These are phyloP conservation scores for Picochlorum sp. DNA, from an alignment of 139 green algal species.

Conservation along the genomic window DNA sequence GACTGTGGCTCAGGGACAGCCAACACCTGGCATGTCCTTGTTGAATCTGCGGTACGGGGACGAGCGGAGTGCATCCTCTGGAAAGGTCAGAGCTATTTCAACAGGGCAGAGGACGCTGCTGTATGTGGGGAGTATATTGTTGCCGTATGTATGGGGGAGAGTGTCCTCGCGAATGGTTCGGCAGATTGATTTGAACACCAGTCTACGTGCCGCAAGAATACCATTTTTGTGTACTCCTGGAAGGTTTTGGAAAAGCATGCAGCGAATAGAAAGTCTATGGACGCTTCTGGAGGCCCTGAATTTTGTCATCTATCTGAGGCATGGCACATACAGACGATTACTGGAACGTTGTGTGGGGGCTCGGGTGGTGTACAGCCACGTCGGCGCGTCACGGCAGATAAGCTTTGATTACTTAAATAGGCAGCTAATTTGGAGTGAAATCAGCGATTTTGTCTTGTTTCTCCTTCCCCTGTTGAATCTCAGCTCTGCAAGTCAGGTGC, in stretches of 20 bases:
- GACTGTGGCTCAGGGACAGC: conserved; percentile 48
- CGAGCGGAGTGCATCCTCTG: conserved; percentile 38
- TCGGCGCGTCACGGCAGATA: conserved; percentile 60
- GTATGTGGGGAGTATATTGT: conserved; percentile 38
- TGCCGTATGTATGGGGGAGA: conserved; percentile 58
- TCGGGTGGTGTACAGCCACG: conserved; percentile 66
- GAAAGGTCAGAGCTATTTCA: conserved; percentile 58
- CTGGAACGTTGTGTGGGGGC: conserved; percentile 64
- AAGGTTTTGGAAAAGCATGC: conserved; percentile 24
- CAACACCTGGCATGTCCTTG: conserved; percentile 69
- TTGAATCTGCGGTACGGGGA: conserved; percentile 83
- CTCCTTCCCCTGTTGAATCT: conserved; percentile 24
- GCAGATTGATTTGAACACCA: background rate
- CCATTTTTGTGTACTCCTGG: conserved; percentile 12
- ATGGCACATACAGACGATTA: conserved; percentile 67
- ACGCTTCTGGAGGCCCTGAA: conserved; percentile 43
- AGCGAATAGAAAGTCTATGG: conserved; percentile 27
- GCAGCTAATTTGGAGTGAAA: conserved; percentile 17
- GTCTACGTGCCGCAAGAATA: background rate
- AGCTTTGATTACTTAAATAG: conserved; percentile 84
- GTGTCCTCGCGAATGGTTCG: conserved; percentile 10
- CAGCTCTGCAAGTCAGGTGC: conserved; percentile 13
- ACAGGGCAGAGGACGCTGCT: conserved; percentile 38
- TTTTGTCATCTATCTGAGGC: conserved; percentile 53
- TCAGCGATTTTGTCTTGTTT: conserved; percentile 12